Conservation (phyloP, 148 eudicot species). For the Arctostaphylos glauca region DNA sequence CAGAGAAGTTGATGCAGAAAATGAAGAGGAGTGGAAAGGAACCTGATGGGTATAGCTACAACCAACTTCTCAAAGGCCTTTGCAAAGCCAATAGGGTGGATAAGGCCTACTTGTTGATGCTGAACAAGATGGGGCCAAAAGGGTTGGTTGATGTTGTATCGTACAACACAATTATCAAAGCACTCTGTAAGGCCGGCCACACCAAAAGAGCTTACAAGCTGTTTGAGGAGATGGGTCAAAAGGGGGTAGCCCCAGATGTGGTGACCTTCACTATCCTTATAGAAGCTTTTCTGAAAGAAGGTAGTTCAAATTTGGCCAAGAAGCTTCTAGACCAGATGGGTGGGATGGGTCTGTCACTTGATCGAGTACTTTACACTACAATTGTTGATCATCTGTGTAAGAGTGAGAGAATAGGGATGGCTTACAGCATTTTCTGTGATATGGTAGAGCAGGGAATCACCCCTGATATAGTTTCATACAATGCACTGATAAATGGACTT, state of each 20-base stretch:
- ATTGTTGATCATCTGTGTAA: slow-evolving; percentile 73
- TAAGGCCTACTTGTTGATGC: slow-evolving; percentile 70
- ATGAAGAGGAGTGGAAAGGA: slow-evolving; percentile 61
- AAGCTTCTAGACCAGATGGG: slow-evolving; percentile 73
- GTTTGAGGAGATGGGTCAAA: slow-evolving; percentile 71
- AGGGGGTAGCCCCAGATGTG: slow-evolving; percentile 73
- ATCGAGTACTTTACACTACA: slow-evolving; percentile 65
- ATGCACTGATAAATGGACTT: slow-evolving; percentile 78
- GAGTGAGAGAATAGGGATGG: slow-evolving; percentile 54
- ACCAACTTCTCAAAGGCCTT: slow-evolving; percentile 87
- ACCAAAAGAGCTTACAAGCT: slow-evolving; percentile 57
- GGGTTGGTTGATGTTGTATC: slow-evolving; percentile 79
- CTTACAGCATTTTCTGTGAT: slow-evolving; percentile 55
- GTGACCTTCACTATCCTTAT: slow-evolving; percentile 82
- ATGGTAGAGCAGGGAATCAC: slow-evolving; percentile 62
- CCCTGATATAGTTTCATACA: slow-evolving; percentile 76
- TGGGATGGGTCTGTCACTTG: slow-evolving; percentile 56
- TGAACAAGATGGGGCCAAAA: slow-evolving; percentile 62
- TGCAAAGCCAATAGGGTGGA: slow-evolving; percentile 79
- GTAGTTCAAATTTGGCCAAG: slow-evolving; percentile 50
- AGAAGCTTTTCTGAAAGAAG: slow-evolving; percentile 64
- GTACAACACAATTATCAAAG: slow-evolving; percentile 73
- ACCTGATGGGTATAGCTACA: slow-evolving; percentile 83
- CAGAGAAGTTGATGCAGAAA: slow-evolving; percentile 65
- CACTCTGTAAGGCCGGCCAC: slow-evolving; percentile 49